Percentiles rank a stretch among this genome's conserved stretches.
Evolutionary conservation across 805 yeast genomes (phyloP).

Genomic region (Barnettozyma siamensis): DNA sequence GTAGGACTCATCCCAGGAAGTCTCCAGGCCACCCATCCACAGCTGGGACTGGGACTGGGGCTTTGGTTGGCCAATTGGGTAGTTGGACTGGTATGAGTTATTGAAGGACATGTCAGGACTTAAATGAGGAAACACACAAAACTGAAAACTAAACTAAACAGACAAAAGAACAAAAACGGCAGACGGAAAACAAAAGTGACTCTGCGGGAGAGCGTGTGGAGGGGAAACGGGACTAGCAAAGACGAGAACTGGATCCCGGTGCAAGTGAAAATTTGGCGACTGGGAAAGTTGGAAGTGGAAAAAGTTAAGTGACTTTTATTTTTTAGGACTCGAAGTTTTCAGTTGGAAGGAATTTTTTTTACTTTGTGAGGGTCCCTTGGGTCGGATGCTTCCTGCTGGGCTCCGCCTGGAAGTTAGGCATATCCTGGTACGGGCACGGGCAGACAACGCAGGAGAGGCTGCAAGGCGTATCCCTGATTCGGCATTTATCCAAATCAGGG

Average conservation of each 20-base stretch:
- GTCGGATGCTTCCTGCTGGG: background rate
- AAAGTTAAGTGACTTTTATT: too few species aligned
- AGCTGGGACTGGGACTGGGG: constrained; percentile 27
- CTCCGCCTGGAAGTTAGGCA: background rate
- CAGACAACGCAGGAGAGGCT: background rate
- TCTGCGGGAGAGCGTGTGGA: background rate
- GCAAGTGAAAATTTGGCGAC: too few species aligned
- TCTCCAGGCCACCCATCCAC: constrained; percentile 92
- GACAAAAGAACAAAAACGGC: background rate
- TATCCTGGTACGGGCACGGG: background rate
- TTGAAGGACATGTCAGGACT: background rate
- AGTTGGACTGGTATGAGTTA: background rate
- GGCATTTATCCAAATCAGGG: too few species aligned
- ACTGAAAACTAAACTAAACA: background rate
- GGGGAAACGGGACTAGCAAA: too few species aligned
- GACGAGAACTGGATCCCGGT: too few species aligned
- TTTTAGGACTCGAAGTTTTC: too few species aligned
- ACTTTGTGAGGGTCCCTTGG: too few species aligned
- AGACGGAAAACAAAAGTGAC: too few species aligned
- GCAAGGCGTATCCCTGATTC: background rate
- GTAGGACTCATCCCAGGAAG: constrained; percentile 70
- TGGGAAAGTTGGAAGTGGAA: too few species aligned
- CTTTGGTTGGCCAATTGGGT: background rate
- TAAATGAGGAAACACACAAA: background rate
- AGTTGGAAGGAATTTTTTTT: too few species aligned